phyloP scores from a whole-genome alignment of 2,329 filamentous ascomycete species.

The Pezicula rhizophila region DNA sequence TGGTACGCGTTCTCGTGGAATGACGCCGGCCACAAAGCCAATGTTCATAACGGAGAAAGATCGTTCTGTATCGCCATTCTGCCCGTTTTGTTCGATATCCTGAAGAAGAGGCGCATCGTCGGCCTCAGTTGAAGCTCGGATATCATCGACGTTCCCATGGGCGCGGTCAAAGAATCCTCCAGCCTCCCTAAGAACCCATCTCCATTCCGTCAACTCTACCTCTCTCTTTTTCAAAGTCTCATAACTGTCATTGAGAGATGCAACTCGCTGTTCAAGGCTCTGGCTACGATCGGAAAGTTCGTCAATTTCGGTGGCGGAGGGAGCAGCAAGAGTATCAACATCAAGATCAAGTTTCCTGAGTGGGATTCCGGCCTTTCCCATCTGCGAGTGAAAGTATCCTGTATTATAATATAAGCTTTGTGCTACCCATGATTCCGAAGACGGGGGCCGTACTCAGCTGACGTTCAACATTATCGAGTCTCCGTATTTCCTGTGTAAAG shows the following conservation, averaged over 20 bases:
- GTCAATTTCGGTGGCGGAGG: constrained; percentile 91
- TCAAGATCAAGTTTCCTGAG: constrained; percentile 91
- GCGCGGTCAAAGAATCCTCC: constrained; percentile 96
- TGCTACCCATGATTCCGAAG: not conserved
- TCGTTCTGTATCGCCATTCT: constrained; percentile 57
- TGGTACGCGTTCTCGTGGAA: constrained; percentile 83
- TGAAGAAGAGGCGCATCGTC: constrained; percentile 88
- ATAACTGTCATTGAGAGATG: constrained; percentile 93
- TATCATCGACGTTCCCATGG: constrained; percentile 94
- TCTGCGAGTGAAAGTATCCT: constrained; percentile 94
- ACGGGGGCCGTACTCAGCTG: constrained; percentile 70
- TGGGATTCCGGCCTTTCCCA: constrained; percentile 84
- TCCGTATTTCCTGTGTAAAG: constrained; percentile 94
- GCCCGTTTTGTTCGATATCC: constrained; percentile 85
- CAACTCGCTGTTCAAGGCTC: constrained; percentile 84
- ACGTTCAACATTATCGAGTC: constrained; percentile 95
- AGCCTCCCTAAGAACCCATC: constrained; percentile 93
- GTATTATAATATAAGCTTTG: constrained; percentile 9
- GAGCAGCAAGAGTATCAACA: constrained; percentile 75
- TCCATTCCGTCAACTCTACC: constrained; percentile 95
- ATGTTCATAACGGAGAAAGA: constrained; percentile 98
- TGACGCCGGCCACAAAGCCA: constrained; percentile 95
- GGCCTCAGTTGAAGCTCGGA: constrained; percentile 77
- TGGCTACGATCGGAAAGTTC: constrained; percentile 90
- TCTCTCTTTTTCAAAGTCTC: constrained; percentile 97